A percentile compares a stretch with the other conserved stretches of the same genome.
Conservation (phyloP, 2,329 filamentous ascomycete species). For the Penicillium frequentans region DNA sequence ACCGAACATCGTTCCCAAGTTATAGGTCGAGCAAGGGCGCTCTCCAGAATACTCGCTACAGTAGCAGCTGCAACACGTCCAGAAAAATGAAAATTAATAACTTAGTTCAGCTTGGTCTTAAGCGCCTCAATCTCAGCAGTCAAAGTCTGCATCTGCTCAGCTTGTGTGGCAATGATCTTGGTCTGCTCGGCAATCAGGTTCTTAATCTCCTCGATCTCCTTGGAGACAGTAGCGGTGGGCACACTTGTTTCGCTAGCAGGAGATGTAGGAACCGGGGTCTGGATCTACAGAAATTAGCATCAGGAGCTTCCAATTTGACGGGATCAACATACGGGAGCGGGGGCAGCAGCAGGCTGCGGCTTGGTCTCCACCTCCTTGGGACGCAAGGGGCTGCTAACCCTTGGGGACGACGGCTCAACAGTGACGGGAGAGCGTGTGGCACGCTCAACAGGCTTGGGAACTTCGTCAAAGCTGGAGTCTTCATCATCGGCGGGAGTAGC, state of each 20-base stretch:
- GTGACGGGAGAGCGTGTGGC: constrained; percentile 34
- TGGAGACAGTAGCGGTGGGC: constrained; percentile 52
- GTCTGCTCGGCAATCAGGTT: constrained; percentile 73
- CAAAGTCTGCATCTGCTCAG: constrained; percentile 69
- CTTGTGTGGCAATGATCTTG: constrained; percentile 74
- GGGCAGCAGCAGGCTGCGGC: constrained; percentile 17
- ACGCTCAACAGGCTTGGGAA: constrained; percentile 72
- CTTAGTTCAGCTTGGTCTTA: constrained; percentile 68
- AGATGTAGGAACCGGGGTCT: constrained; percentile 35
- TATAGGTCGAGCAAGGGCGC: background rate
- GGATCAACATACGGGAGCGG: background rate
- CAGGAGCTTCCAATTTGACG: background rate
- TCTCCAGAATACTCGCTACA: constrained; percentile 4
- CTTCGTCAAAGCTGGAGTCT: constrained; percentile 82
- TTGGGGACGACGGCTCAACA: constrained; percentile 23
- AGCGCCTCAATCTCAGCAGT: constrained; percentile 74
- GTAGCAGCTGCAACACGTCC: constrained; percentile 2
- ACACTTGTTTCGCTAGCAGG: constrained; percentile 18
- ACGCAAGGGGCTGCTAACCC: constrained; percentile 32
- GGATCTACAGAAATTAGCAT: constrained; percentile 2
- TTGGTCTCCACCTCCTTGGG: constrained; percentile 27
- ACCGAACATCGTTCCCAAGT: constrained; percentile 9
- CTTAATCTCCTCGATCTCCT: constrained; percentile 75
- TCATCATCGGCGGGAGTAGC: constrained; percentile 60
- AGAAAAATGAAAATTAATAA: background rate